These are phyloP conservation scores for Davidsoniella virescens DNA, from an alignment of 2,329 filamentous ascomycete genomes.

Conservation along the genomic window DNA sequence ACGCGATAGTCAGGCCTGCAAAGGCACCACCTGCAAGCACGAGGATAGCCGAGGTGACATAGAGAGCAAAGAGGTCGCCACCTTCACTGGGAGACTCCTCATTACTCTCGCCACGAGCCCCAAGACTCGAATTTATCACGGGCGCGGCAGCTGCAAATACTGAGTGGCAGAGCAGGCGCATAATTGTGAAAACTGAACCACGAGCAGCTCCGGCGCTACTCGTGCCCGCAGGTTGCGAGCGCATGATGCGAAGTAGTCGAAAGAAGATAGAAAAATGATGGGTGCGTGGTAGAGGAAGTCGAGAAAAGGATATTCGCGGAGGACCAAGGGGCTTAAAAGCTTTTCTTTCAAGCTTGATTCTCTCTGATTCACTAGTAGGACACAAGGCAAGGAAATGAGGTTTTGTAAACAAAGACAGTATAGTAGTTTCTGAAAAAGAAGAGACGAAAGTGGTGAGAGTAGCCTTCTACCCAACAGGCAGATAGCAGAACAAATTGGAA, in stretches of 20 bases:
- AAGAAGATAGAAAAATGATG: not conserved
- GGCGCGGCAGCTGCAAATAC: slow-evolving; percentile 32
- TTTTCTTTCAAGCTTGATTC: no score
- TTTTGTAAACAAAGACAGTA: no score
- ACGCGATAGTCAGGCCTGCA: slow-evolving; percentile 82
- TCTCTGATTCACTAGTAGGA: not conserved
- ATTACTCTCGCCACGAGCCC: slow-evolving; percentile 19
- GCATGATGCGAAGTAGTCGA: slow-evolving; percentile 2
- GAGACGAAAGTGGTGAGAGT: no score
- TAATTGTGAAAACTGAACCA: slow-evolving; percentile 6
- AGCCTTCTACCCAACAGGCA: no score
- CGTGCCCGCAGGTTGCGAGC: slow-evolving; percentile 6
- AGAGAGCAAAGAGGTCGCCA: slow-evolving; percentile 62
- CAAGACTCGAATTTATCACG: slow-evolving; percentile 17
- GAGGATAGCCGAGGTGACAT: slow-evolving; percentile 60
- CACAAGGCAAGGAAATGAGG: no score
- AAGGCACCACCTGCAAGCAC: slow-evolving; percentile 85
- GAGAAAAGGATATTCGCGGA: not conserved
- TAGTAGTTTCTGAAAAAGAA: no score
- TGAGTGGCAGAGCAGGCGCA: slow-evolving; percentile 11
- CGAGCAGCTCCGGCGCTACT: slow-evolving; percentile 6
- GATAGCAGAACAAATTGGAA: no score
- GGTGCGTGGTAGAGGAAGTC: not conserved
- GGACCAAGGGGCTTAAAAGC: not conserved
- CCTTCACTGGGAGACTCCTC: slow-evolving; percentile 39